Percentiles rank a stretch among this genome's conserved stretches.
These are phyloP conservation scores for Syncephalastrum contaminatum DNA, from an alignment of 371 early-diverging fungal genomes.

Conservation along the genomic window DNA sequence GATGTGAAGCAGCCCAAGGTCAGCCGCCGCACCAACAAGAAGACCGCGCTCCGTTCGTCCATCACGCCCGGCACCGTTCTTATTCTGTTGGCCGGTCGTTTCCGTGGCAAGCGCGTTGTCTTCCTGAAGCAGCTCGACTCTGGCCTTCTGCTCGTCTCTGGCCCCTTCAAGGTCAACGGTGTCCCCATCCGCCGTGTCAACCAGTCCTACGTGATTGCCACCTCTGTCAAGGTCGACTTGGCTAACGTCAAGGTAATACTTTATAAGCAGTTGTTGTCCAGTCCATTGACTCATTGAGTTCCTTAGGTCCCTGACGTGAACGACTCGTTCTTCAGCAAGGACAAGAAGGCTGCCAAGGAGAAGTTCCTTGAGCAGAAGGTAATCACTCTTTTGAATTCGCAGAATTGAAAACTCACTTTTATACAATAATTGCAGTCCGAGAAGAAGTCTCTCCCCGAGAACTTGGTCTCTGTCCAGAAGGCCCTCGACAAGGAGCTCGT, in stretches of 20 bases:
- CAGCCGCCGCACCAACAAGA: conserved; percentile 75
- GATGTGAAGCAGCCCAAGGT: conserved; percentile 75
- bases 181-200: conserved; percentile 96
- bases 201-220: conserved; percentile 97
- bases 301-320: too few relatives aligned
- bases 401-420: too few relatives aligned
- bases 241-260: conserved; percentile 61
- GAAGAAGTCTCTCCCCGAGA: conserved; percentile 69
- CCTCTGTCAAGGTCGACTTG: conserved; percentile 94
- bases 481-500: conserved; percentile 81
- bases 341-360: too few relatives aligned
- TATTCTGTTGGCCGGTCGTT: conserved; percentile 94
- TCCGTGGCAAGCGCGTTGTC: conserved; percentile 97
- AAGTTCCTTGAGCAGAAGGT: not conserved
- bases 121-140: conserved; percentile 94
- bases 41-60: conserved; percentile 75
- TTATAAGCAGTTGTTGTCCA: not conserved
- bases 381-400: too few relatives aligned
- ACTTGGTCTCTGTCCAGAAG: conserved; percentile 86
- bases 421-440: conserved; percentile 39
- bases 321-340: too few relatives aligned
- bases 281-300: too few relatives aligned
- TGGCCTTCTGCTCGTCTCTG: conserved; percentile 94
- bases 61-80: conserved; percentile 97
- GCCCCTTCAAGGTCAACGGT: conserved; percentile 97